Conservation (phyloP, 345 rosid species). For the Conringia planisiliqua region DNA sequence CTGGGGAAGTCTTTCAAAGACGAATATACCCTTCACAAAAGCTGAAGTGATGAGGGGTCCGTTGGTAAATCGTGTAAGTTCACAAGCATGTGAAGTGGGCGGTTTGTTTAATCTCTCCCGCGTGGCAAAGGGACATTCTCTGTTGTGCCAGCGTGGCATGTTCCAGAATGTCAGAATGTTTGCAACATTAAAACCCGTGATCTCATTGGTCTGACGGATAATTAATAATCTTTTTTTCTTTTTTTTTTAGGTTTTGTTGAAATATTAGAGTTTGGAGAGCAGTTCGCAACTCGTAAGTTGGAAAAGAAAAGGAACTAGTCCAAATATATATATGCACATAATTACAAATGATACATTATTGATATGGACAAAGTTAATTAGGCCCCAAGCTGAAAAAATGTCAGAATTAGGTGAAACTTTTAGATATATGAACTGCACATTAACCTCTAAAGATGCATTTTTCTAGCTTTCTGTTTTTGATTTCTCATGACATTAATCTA, state of each 20-base stretch:
- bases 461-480: neutral
- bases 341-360: neutral
- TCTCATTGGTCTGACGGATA: constrained; percentile 36
- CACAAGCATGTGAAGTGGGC: constrained; percentile 4
- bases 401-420: neutral
- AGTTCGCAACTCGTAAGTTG: neutral
- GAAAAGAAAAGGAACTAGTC: neutral
- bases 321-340: neutral
- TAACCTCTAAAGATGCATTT: neutral
- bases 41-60: neutral
- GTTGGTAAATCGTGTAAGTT: neutral
- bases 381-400: constrained; percentile 15
- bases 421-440: constrained; percentile 8
- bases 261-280: neutral
- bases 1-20: neutral
- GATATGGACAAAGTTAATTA: neutral
- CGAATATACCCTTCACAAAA: neutral
- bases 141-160: constrained; percentile 40
- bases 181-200: constrained; percentile 43
- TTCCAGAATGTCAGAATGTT: constrained; percentile 39
- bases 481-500: neutral
- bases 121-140: constrained; percentile 42
- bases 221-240: no score
- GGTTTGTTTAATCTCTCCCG: constrained; percentile 26
- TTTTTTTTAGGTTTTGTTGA: neutral